Evolutionary conservation across 1,284 basidiomycete genomes (phyloP).

Genomic region (Sparassis latifolia): DNA sequence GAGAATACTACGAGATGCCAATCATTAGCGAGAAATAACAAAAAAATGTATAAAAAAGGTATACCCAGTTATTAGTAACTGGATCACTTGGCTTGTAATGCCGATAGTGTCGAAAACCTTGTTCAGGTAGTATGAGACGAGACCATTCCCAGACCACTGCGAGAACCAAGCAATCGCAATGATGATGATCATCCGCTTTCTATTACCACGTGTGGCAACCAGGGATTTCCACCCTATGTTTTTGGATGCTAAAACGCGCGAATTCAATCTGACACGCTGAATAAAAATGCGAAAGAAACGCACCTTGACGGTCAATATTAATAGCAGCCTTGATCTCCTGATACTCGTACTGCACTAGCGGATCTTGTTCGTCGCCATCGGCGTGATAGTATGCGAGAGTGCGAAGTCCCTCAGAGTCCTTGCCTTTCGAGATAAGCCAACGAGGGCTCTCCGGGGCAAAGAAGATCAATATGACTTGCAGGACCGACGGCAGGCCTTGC

Average conservation of each 20-base stretch:
- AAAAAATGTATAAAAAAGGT: background rate
- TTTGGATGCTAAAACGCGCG: conserved; percentile 1
- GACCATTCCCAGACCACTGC: conserved; percentile 61
- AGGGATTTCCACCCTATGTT: conserved; percentile 45
- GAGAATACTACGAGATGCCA: conserved; percentile 30
- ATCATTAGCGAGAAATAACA: background rate
- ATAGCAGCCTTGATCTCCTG: conserved; percentile 56
- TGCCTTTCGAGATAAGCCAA: conserved; percentile 50
- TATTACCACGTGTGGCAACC: conserved; percentile 46
- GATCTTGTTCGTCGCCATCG: conserved; percentile 45
- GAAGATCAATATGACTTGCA: conserved; percentile 48
- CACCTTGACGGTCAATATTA: conserved; percentile 36
- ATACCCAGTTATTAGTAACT: conserved; percentile 35
- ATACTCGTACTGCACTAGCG: conserved; percentile 55
- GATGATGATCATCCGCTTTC: conserved; percentile 46
- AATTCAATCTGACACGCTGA: background rate
- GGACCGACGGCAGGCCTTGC: conserved; percentile 50
- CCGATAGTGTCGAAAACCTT: conserved; percentile 46
- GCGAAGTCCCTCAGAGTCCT: conserved; percentile 37
- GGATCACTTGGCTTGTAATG: conserved; percentile 45
- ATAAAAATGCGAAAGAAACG: conserved; percentile 8
- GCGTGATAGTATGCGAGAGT: conserved; percentile 51
- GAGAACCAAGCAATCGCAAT: conserved; percentile 56
- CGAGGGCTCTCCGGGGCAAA: conserved; percentile 57
- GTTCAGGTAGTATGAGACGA: conserved; percentile 42